Conservation (phyloP, 2,329 filamentous ascomycete genomes). For the Stagonosporopsis vannaccii region DNA sequence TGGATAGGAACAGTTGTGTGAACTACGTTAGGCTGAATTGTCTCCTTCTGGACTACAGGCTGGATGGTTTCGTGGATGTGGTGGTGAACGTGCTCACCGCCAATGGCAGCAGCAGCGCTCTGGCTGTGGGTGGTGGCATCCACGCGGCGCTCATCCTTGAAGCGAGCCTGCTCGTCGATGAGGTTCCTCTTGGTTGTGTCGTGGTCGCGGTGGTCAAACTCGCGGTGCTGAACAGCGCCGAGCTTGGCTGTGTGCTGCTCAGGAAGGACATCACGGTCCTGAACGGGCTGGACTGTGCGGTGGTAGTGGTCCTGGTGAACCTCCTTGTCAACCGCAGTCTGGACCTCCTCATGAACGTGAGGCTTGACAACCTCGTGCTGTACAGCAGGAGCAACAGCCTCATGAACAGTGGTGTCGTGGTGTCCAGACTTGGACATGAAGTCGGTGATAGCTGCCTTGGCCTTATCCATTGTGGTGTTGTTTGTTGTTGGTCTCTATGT, state of each 20-base stretch:
- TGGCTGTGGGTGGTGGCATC: conserved; percentile 60
- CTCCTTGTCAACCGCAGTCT: conserved; percentile 71
- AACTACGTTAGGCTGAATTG: conserved; percentile 70
- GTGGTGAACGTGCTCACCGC: conserved; percentile 70
- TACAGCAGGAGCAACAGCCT: conserved; percentile 67
- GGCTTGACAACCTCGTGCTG: conserved; percentile 67
- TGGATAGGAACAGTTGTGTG: conserved; percentile 77
- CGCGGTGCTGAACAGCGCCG: conserved; percentile 65
- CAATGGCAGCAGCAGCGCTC: conserved; percentile 58
- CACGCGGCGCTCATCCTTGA: conserved; percentile 59
- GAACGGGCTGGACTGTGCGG: conserved; percentile 71
- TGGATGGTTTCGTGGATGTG: conserved; percentile 74
- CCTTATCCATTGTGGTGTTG: conserved; percentile 62
- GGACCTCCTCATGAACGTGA: conserved; percentile 67
- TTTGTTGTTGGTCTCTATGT: conserved; percentile 5
- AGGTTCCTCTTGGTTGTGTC: conserved; percentile 39
- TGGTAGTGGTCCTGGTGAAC: conserved; percentile 77
- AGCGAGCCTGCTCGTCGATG: conserved; percentile 60
- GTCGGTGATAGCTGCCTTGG: conserved; percentile 67
- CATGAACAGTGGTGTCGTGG: conserved; percentile 74
- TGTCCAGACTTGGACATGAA: conserved; percentile 69
- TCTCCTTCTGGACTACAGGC: conserved; percentile 74
- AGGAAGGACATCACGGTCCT: conserved; percentile 62
- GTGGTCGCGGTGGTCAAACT: conserved; percentile 68
- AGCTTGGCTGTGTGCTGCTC: conserved; percentile 70